Base-by-base conservation (phyloP, 2,329 filamentous ascomycete genomes). In the Fusarium equiseti region DNA sequence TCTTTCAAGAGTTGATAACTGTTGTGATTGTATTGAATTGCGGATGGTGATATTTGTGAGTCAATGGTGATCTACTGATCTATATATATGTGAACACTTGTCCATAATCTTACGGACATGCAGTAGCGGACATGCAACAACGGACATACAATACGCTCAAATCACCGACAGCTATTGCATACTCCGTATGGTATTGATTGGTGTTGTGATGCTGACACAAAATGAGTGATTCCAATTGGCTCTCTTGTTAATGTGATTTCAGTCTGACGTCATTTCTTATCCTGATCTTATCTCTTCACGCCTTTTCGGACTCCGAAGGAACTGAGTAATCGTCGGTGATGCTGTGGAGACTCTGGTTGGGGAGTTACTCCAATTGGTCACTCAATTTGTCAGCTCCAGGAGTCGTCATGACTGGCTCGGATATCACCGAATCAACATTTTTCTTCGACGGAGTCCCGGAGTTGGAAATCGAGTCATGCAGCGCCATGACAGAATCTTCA, bases 361-460 rank as follows among this genome's bases (percentile, higher is more conserved):
- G 62, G 63, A 66, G 63, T 38, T 13, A 13, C 13, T 65, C 63
- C 63, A 5, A 65, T 65, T 65, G 9, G 63, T 9, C 7, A 12
- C 2, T 0, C 1, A 1, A 12, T 43, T 24, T 48, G 32, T 22
- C 13, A 9, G 2, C 5, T 0, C 2, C 0, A 8, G 61, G 61
- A 52, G 31, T 24, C 3, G 6, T 6, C 8, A 24, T 27, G 9
- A 66, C 16, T 66, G 53, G 61, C 7, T 26, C 31, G 31, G 11
- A 10, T 0, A 29, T 16, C 10, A 10, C 63, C 40, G 32, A 48
- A 1, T 16, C 13, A 35, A 27, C 26, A 8, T n/a, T 56, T 26
- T 26, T 48, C 32, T 59, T n/a, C 7, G 3, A 43, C 63, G 63
- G 63, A 51, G 24, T 32, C 38, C 32, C 63, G 63, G 61, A 65